Percentiles rank a stretch among this genome's conserved stretches.
Conservation (phyloP, 2,329 filamentous ascomycete genomes). For the Ophiostoma piceae region DNA sequence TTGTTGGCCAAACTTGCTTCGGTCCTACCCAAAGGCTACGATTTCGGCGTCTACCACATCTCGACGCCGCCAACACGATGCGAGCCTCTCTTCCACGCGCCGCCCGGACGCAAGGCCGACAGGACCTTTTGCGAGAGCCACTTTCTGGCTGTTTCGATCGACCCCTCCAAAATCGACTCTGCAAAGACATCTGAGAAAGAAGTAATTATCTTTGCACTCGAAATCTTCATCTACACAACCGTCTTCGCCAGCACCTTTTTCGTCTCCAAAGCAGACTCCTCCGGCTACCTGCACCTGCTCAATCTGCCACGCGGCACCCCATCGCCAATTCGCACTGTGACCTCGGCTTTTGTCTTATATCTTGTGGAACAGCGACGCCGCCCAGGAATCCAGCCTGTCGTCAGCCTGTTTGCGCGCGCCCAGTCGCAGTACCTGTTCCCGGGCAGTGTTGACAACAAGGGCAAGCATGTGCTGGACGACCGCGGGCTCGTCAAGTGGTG, state of each 20-base stretch:
- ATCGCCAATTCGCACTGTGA: slow-evolving; percentile 70
- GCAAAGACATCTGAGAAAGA: slow-evolving; percentile 30
- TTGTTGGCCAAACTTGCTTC: slow-evolving; percentile 42
- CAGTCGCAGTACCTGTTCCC: slow-evolving; percentile 95
- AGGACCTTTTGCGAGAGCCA: slow-evolving; percentile 84
- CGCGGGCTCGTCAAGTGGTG: slow-evolving; percentile 90
- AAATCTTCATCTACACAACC: slow-evolving; percentile 83
- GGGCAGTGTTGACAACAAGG: slow-evolving; percentile 74
- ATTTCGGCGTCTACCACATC: slow-evolving; percentile 74
- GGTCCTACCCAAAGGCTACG: slow-evolving; percentile 49
- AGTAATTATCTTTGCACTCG: slow-evolving; percentile 75
- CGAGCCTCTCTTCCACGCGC: slow-evolving; percentile 71
- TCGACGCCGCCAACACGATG: slow-evolving; percentile 75
- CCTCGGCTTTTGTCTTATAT: slow-evolving; percentile 68
- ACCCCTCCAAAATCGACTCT: slow-evolving; percentile 28
- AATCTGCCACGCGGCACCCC: slow-evolving; percentile 56
- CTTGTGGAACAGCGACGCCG: slow-evolving; percentile 64
- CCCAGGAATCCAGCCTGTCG: slow-evolving; percentile 60
- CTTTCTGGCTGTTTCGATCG: slow-evolving; percentile 55
- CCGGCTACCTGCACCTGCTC: slow-evolving; percentile 71
- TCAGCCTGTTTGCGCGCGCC: slow-evolving; percentile 87
- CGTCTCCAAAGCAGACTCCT: slow-evolving; percentile 95
- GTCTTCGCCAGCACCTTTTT: slow-evolving; percentile 79
- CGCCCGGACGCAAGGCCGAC: slow-evolving; percentile 65
- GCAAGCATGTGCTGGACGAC: slow-evolving; percentile 90